Conservation (phyloP, 2,329 filamentous ascomycete genomes). For the Exophiala aquamarina region DNA sequence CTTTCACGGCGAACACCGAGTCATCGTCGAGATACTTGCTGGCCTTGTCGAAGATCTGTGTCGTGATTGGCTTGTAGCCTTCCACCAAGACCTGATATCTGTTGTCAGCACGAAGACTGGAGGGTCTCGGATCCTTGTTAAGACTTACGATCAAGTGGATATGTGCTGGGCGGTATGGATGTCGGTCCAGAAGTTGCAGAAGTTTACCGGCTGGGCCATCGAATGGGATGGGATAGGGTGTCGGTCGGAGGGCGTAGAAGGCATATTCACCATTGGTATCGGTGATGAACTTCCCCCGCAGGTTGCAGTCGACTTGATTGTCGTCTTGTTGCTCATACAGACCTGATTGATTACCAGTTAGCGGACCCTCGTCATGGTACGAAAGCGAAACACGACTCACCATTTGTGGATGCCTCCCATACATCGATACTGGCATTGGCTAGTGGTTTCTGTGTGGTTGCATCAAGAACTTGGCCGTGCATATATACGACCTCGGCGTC, state of each 20-base stretch:
- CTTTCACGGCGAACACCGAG: slow-evolving; percentile 61
- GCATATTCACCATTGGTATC: slow-evolving; percentile 64
- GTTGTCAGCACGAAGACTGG: slow-evolving; percentile 3
- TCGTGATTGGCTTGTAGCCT: slow-evolving; percentile 68
- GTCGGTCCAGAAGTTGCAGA: slow-evolving; percentile 58
- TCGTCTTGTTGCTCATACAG: slow-evolving; percentile 72
- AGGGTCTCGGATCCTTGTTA: neutral
- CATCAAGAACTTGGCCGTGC: slow-evolving; percentile 62
- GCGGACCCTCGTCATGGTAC: neutral
- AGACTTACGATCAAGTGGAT: slow-evolving; percentile 60
- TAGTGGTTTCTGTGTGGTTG: slow-evolving; percentile 63
- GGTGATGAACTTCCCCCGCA: slow-evolving; percentile 71
- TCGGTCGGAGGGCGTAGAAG: slow-evolving; percentile 62
- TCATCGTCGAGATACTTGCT: slow-evolving; percentile 63
- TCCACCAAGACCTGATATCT: slow-evolving; percentile 50
- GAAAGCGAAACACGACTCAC: too few species aligned
- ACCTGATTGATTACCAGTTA: slow-evolving; percentile 32
- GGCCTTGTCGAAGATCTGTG: slow-evolving; percentile 72
- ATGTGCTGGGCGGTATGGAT: slow-evolving; percentile 63
- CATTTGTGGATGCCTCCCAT: slow-evolving; percentile 78
- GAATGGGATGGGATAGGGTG: slow-evolving; percentile 56
- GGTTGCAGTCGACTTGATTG: slow-evolving; percentile 69
- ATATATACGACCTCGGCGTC: slow-evolving; percentile 61
- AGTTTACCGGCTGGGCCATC: slow-evolving; percentile 61
- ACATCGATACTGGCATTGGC: slow-evolving; percentile 68